phyloP scores from a whole-genome alignment of 495 filamentous ascomycete genomes.

The Patellaria atrata region DNA sequence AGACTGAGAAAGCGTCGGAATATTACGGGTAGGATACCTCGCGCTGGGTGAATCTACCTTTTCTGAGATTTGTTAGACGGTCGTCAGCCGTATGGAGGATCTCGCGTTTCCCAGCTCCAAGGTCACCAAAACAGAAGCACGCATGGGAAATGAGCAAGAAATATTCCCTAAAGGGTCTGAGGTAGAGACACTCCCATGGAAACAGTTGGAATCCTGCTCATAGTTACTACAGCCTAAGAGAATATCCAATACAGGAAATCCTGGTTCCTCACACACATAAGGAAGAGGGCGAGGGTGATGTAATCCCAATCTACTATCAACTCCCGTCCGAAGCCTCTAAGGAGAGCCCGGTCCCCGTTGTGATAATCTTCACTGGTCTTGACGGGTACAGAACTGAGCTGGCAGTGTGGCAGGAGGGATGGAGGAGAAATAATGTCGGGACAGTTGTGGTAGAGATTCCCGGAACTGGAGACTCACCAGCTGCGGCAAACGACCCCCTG shows the following conservation, averaged over 20 bases:
- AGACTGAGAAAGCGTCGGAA: conserved; percentile 38
- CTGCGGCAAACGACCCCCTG: conserved; percentile 39
- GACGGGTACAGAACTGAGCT: conserved; percentile 73
- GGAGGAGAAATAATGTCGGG: conserved; percentile 41
- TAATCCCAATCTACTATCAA: conserved; percentile 52
- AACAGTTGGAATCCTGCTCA: background rate
- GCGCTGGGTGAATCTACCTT: background rate
- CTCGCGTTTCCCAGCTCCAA: conserved; percentile 47
- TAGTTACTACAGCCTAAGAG: conserved; percentile 29
- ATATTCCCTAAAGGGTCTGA: conserved; percentile 45
- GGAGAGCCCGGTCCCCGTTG: conserved; percentile 36
- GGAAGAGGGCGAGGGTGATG: conserved; percentile 34
- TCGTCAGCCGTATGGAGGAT: conserved; percentile 61
- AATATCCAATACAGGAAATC: conserved; percentile 41
- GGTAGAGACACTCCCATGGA: conserved; percentile 5
- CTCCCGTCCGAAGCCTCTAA: conserved; percentile 33
- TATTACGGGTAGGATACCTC: conserved; percentile 38
- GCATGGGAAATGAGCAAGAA: conserved; percentile 57
- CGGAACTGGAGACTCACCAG: conserved; percentile 65
- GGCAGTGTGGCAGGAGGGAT: conserved; percentile 54
- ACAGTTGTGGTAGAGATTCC: conserved; percentile 57
- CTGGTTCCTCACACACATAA: conserved; percentile 43
- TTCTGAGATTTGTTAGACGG: conserved; percentile 24
- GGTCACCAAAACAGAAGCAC: conserved; percentile 42
- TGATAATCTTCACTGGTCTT: conserved; percentile 60